These are phyloP conservation scores for Zanthoxylum bungeanum DNA, from an alignment of 345 rosid genomes.

Conservation along the genomic window DNA sequence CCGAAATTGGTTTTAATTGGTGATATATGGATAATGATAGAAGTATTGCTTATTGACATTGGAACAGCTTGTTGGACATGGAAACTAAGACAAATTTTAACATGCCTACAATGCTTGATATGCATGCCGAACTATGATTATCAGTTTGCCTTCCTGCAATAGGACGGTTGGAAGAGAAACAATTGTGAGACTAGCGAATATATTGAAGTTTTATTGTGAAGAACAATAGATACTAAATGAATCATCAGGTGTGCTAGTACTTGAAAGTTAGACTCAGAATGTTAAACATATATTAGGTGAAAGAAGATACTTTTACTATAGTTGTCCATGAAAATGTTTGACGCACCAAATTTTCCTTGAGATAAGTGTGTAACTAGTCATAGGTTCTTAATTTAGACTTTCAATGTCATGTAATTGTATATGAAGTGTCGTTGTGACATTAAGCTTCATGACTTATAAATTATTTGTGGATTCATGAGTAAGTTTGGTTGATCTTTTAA, in stretches of 20 bases:
- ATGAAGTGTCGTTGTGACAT: neutral
- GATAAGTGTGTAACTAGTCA: neutral
- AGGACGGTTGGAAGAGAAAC: neutral
- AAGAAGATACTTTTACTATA: neutral
- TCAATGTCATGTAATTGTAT: neutral
- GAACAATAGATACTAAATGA: neutral
- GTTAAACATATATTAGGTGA: neutral
- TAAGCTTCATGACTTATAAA: neutral
- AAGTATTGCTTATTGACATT: neutral
- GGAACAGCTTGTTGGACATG: neutral
- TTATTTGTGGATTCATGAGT: neutral
- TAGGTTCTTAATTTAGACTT: neutral
- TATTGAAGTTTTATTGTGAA: neutral
- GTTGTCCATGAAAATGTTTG: neutral
- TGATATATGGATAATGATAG: neutral
- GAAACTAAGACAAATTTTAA: neutral
- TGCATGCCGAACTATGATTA: neutral
- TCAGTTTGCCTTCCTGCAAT: neutral
- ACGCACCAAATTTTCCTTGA: neutral
- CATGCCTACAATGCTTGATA: neutral
- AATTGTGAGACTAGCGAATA: neutral
- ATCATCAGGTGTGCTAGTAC: neutral
- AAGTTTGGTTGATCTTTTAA: neutral
- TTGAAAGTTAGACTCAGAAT: neutral
- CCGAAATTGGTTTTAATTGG: neutral